Percentiles rank a stretch among this genome's conserved stretches.
Conservation (phyloP, 192 early-diverging fungal genomes). For the Umbelopsis isabellina region DNA sequence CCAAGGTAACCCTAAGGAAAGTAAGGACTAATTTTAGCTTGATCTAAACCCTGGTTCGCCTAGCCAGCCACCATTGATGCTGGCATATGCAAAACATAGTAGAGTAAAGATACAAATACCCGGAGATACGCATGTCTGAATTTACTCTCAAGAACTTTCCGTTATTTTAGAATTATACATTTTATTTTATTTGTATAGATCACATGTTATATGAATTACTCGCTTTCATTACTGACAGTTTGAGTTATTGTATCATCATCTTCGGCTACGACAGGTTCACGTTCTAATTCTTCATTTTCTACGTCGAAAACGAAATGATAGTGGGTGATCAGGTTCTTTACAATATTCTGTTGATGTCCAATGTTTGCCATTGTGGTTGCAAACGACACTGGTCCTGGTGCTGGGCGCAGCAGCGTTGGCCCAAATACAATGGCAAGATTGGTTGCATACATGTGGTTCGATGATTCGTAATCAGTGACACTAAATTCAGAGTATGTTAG, state of each 20-base stretch:
- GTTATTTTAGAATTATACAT: no score
- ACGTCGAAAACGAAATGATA: slow-evolving; percentile 81
- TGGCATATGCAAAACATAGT: no score
- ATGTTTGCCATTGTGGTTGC: slow-evolving; percentile 72
- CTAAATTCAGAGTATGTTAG: slow-evolving; percentile 20
- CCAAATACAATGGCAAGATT: slow-evolving; percentile 98
- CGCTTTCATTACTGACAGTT: neutral
- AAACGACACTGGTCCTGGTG: slow-evolving; percentile 61
- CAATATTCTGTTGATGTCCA: slow-evolving; percentile 71
- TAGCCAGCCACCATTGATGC: no score
- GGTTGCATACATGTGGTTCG: slow-evolving; percentile 88
- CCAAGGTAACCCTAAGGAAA: no score
- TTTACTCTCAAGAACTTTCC: no score
- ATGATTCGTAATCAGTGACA: slow-evolving; percentile 74
- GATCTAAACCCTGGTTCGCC: no score
- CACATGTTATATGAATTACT: neutral
- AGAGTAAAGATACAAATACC: no score
- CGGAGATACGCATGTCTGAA: no score
- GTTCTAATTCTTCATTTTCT: slow-evolving; percentile 54
- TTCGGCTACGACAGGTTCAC: neutral
- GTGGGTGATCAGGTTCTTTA: slow-evolving; percentile 73
- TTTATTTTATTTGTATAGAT: neutral
- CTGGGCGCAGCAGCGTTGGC: slow-evolving; percentile 80
- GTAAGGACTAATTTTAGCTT: no score
- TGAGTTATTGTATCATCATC: neutral